These are phyloP conservation scores for Colletotrichum incanum DNA, from an alignment of 2,329 filamentous ascomycete genomes.

Conservation along the genomic window DNA sequence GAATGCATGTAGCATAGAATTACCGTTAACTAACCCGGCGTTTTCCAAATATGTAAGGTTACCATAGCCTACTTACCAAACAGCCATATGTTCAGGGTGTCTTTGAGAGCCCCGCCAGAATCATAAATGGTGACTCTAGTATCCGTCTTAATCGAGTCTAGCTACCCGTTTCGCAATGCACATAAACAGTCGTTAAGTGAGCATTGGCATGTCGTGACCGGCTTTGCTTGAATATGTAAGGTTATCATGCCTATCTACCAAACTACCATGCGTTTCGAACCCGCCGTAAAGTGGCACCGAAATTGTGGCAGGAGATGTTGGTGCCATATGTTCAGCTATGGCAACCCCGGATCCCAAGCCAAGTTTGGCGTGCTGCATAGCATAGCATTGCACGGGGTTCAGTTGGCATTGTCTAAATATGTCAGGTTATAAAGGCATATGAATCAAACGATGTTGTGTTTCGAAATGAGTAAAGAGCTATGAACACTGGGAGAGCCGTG, in stretches of 20 bases:
- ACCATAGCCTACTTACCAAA: background rate
- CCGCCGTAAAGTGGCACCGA: background rate
- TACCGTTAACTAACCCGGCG: background rate
- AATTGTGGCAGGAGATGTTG: background rate
- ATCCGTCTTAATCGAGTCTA: background rate
- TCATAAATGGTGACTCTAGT: background rate
- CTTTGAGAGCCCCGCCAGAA: background rate
- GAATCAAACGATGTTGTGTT: constrained; percentile 14
- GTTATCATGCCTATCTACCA: background rate
- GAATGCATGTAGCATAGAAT: background rate
- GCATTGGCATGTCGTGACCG: background rate
- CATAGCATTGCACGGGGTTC: constrained; percentile 1
- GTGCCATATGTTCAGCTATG: background rate
- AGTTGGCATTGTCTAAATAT: background rate
- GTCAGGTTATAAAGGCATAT: constrained; percentile 12
- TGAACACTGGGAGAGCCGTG: constrained; percentile 7
- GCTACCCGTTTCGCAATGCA: background rate
- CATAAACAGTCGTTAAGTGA: background rate
- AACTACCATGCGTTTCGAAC: background rate
- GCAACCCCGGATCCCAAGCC: background rate
- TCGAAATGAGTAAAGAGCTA: constrained; percentile 9
- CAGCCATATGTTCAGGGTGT: background rate
- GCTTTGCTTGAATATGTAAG: background rate
- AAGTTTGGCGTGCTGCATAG: background rate
- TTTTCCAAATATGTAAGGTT: background rate